A percentile compares a stretch with the other conserved stretches of the same genome.
Conservation (phyloP, 257 asterid genomes). For the Avicennia marina region DNA sequence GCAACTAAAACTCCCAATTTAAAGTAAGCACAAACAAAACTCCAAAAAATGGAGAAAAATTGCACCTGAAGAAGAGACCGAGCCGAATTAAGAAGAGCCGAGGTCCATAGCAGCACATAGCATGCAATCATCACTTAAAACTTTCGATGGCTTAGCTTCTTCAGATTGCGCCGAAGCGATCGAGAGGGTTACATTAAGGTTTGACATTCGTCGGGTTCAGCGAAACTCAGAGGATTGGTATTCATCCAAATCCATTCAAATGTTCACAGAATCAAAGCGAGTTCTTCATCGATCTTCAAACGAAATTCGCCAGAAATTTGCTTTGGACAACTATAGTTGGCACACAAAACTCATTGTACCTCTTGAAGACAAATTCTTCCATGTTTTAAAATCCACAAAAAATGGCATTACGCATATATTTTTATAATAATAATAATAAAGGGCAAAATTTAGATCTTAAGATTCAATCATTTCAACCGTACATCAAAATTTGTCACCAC, state of each 20-base stretch:
- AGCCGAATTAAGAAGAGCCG: constrained; percentile 68
- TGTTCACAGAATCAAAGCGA: background rate
- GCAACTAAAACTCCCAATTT: background rate
- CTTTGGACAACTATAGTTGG: no score
- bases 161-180: constrained; percentile 43
- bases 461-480: no score
- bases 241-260: background rate
- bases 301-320: background rate
- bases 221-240: background rate
- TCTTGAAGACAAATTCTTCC: no score
- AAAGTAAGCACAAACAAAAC: background rate
- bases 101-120: constrained; percentile 70
- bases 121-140: constrained; percentile 78
- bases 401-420: no score
- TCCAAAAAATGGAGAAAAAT: constrained; percentile 5
- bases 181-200: constrained; percentile 36
- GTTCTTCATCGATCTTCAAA: constrained; percentile 6
- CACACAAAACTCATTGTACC: no score
- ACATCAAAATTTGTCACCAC: no score
- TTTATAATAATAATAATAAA: no score
- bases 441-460: no score
- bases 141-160: constrained; percentile 68
- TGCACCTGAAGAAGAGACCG: constrained; percentile 90
- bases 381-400: no score
- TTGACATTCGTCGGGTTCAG: constrained; percentile 28